Evolutionary conservation across 2,329 filamentous ascomycete genomes (phyloP).

Genomic region (Colletotrichum abscissum): DNA sequence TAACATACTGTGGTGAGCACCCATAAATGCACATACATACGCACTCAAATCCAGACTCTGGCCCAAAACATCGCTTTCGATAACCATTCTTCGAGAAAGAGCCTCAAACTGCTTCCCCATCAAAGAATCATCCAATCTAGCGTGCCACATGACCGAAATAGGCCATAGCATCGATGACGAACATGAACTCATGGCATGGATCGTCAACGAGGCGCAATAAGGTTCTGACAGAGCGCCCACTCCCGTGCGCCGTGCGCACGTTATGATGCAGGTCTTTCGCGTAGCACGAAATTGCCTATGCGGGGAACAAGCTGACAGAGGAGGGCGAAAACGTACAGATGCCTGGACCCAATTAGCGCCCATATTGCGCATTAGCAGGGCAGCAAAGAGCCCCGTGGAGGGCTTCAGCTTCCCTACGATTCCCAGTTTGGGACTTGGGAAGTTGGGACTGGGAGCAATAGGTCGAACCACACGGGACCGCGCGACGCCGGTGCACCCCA

Average conservation of each 20-base stretch:
- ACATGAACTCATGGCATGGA: background rate
- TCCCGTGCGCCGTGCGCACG: background rate
- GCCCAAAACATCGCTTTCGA: background rate
- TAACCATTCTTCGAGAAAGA: background rate
- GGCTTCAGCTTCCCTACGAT: conserved; percentile 14
- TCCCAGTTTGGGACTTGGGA: background rate
- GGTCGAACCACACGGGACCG: conserved; percentile 9
- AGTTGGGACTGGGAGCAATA: background rate
- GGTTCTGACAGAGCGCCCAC: conserved; percentile 22
- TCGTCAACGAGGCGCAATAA: background rate
- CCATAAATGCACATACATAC: no score
- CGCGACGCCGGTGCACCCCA: conserved; percentile 8
- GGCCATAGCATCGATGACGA: background rate
- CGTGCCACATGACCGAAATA: background rate
- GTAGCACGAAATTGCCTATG: conserved; percentile 10
- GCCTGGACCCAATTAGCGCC: conserved; percentile 7
- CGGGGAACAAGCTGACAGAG: conserved; percentile 14
- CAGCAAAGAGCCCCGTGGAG: background rate
- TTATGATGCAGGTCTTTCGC: conserved; percentile 19
- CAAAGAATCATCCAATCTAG: background rate
- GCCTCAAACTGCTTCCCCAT: background rate
- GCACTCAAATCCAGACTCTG: background rate
- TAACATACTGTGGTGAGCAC: background rate
- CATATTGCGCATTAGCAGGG: background rate
- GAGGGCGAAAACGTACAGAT: background rate